Base-by-base conservation (phyloP, 352 stramenopile genomes). In the Ophiocytium majus region DNA sequence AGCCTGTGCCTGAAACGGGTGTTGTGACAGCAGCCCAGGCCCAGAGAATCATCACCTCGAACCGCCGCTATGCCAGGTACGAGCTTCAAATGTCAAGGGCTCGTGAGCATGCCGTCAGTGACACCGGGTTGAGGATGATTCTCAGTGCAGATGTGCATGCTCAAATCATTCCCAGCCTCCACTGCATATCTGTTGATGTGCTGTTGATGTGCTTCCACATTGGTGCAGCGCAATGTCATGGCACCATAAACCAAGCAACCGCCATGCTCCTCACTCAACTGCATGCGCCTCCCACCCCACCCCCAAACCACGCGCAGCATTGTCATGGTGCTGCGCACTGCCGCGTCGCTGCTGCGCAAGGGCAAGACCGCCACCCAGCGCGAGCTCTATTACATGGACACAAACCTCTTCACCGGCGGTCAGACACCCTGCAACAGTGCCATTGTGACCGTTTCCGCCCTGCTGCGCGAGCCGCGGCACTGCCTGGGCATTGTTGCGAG, bases 401-500 rank as follows among this genome's bases (percentile, higher is more conserved):
- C 82, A 17, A 84, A 87, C 81, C 80, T 87, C 75, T 89, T 86
- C 31, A 64, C 74, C 31, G 79, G 49, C 37, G 49, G 50, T 17
- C 84, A 89, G 85, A 79, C 71, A 0, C 66, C 87, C 35, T 86
- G 81, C 81, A 89, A 89, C 79, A 81, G 76, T 1, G 85, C 85
- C 57, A 89, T 89, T 35, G 34, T 89, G n/a, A 84, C 83, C 76
- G 85, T 75, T 35, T 87, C 50, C 50, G 78, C 74, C 28, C 49
- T 89, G 75, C 81, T 89, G 14, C 63, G 74, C 36, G 85, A 89
- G 81, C 85, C 85, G 23, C 81, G 85, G 0, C 85, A 89, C 66
- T 89, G 85, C 37, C 80, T 89, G 1, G 85, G 85, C 9, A 87
- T 89, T 31, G 85, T 87, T 28, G 85, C 85, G 14, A 89, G 85